These are phyloP conservation scores for Phlebiopsis flavidoalba DNA, from an alignment of 768 basidiomycete genomes.

Conservation along the genomic window DNA sequence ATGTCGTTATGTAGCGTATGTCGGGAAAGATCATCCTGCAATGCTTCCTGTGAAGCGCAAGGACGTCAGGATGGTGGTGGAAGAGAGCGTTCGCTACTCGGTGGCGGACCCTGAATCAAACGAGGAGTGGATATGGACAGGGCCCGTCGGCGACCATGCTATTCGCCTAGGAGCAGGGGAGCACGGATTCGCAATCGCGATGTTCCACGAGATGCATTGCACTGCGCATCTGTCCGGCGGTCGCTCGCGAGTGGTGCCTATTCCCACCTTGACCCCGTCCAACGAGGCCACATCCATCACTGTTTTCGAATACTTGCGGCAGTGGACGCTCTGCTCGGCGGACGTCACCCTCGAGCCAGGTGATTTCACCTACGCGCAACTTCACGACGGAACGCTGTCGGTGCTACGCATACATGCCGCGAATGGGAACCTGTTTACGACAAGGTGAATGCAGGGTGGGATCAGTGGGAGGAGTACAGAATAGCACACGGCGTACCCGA, in stretches of 20 bases:
- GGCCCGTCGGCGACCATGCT: conserved; percentile 25
- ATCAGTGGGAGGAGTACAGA: conserved; percentile 11
- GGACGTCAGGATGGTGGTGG: conserved; percentile 19
- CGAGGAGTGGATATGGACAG: conserved; percentile 25
- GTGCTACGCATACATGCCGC: conserved; percentile 21
- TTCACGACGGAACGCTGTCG: conserved; percentile 13
- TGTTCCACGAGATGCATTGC: conserved; percentile 36
- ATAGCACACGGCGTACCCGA: conserved; percentile 8
- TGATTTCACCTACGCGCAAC: conserved; percentile 14
- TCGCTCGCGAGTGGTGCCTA: no score
- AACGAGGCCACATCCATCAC: not conserved
- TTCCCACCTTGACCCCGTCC: not conserved
- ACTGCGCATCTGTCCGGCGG: conserved; percentile 21
- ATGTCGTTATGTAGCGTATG: conserved; percentile 20
- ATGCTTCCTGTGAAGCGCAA: conserved; percentile 16
- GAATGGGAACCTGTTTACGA: conserved; percentile 25
- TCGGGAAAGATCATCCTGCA: conserved; percentile 27
- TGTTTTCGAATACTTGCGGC: conserved; percentile 27
- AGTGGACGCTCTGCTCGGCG: conserved; percentile 25
- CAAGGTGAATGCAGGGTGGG: conserved; percentile 16
- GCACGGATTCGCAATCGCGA: conserved; percentile 30
- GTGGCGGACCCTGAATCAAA: conserved; percentile 20
- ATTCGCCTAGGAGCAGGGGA: conserved; percentile 26
- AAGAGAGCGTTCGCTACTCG: conserved; percentile 28
- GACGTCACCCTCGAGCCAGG: conserved; percentile 28